Evolutionary conservation across 164 flowering plant species (phyloP), one percentile per base, ranked within the genome.

Genomic region (Santalum album): DNA sequence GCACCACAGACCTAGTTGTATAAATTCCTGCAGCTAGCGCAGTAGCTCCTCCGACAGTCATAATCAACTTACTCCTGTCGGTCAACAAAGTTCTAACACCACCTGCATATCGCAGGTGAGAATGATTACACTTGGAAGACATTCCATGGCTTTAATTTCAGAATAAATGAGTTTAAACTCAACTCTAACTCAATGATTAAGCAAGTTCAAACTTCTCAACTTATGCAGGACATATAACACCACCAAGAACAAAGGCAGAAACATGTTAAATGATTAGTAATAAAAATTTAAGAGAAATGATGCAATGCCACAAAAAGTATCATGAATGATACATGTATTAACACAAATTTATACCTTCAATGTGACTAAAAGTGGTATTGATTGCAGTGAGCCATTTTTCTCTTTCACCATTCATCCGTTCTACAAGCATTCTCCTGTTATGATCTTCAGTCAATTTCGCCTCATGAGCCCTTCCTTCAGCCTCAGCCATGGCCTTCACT

Each of bases 311-410:
- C n/a, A n/a, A n/a, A n/a, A n/a, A n/a, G n/a, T n/a, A n/a, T n/a
- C n/a, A n/a, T n/a, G n/a, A n/a, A n/a, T n/a, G n/a, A n/a, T n/a
- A n/a, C n/a, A n/a, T n/a, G n/a, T n/a, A n/a, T n/a, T 29, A 10
- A 18, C 21, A 42, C 12, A 38, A 12, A 42, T 17, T 20, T 25
- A 51, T 70, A 94, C 99, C 99, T 87, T 84, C 97, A 54, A 94
- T 76, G 55, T 94, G 99, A 49, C 88, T 66, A 68, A 94, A 94
- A 59, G 87, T 76, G 59, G 97, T 87, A 61, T 87, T 94, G 34
- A 94, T 90, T 48, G 95, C 99, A 24, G 95, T 86, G 72, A 94
- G 84, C 99, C 92, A 87, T 70, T 94, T 90, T 53, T 90, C 99
- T 63, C 68, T 79, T 76, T 94, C 97, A 55, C 90, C 97, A 63